Conservation (phyloP, 768 basidiomycete species). For the Leccinellum albellum region DNA sequence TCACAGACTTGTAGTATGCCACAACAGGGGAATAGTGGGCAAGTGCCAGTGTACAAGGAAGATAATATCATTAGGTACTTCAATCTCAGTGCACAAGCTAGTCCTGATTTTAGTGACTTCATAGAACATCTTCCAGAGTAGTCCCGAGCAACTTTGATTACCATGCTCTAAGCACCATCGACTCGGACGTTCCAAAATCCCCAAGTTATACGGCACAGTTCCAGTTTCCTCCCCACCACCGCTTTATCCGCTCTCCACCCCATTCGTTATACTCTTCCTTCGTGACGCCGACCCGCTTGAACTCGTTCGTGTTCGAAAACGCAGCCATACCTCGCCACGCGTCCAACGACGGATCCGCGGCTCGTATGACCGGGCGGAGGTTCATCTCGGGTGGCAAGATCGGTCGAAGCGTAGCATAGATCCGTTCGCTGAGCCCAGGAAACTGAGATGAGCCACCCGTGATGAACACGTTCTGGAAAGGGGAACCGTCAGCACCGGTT, state of each 20-base stretch:
- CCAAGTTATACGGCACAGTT: slow-evolving; percentile 34
- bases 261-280: slow-evolving; percentile 85
- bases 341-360: slow-evolving; percentile 65
- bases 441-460: slow-evolving; percentile 80
- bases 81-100: too few relatives aligned
- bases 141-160: too few relatives aligned
- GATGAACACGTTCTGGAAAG: slow-evolving; percentile 75
- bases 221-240: slow-evolving; percentile 94
- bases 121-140: too few relatives aligned
- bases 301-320: slow-evolving; percentile 57
- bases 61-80: too few relatives aligned
- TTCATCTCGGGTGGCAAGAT: slow-evolving; percentile 81
- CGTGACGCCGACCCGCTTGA: slow-evolving; percentile 57
- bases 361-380: slow-evolving; percentile 53
- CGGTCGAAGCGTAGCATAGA: slow-evolving; percentile 75
- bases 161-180: too few relatives aligned
- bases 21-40: too few relatives aligned
- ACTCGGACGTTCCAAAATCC: background rate
- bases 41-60: too few relatives aligned
- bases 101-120: too few relatives aligned
- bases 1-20: too few relatives aligned
- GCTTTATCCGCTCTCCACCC: slow-evolving; percentile 81
- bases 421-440: slow-evolving; percentile 61
- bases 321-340: slow-evolving; percentile 94
- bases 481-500: background rate